Evolutionary conservation across 192 early-diverging fungal genomes (phyloP), one percentile per base, ranked within the genome.

Genomic region (Gamsiella multidivaricata): DNA sequence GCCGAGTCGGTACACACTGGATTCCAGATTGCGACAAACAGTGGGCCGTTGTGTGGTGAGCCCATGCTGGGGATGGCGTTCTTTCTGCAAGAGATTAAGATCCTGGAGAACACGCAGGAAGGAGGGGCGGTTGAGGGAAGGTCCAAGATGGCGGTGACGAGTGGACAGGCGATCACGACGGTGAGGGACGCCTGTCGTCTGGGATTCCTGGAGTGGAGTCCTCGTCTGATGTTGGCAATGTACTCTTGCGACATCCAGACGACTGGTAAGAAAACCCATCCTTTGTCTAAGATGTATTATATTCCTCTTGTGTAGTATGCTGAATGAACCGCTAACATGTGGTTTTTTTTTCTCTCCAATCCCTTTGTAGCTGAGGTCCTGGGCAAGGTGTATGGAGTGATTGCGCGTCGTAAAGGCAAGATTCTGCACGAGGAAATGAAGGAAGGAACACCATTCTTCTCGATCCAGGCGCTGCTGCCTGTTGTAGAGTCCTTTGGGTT

Each of bases 401-500:
- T 99, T 42, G 90, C 91, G 52, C 90, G 91, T 55, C 88, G 98
- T 7, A 89, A 89, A 25, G 98, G 97, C n/a, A 90, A 92, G 53
- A 94, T 99, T 47, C 63, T 97, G 18, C 92, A 94, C 3, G 98
- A 99, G 62, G 97, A 98, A 70, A 90, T 99, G 84, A 94, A 95
- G 78, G 98, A 99, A 65, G 98, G 97, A 42, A 99, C 98, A 3
- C 93, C 95, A 3, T 96, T 97, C 69, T 99, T 97, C 80, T 89
- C 91, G 41, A 94, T 99, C 76, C 86, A 88, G 63, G 88, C 95
- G 0, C 62, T 88, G 12, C 78, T 99, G 20, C 98, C 98, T 4
- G 96, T 99, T 17, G 88, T 99, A 28, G 98, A 99, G 78, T 94
- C 92, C 52, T 98, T 99, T 88, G 98, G 98, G n/a, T 98, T 99